Evolutionary conservation across 1,284 basidiomycete species (phyloP).

Genomic region (Ceratobasidium papillatum): DNA sequence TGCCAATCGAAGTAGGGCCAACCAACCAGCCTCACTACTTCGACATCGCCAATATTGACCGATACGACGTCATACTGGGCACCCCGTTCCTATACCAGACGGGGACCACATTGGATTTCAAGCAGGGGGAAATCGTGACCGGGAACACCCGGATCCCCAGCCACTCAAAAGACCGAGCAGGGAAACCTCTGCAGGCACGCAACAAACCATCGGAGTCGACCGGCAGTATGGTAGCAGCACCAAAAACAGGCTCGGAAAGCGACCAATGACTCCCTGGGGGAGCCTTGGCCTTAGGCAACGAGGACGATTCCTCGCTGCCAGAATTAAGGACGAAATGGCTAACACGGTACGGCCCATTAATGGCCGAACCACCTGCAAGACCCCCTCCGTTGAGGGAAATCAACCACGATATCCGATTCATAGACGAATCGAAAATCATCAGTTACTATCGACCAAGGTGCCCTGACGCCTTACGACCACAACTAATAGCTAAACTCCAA

Average conservation of each 20-base stretch:
- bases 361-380: neutral
- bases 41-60: conserved; percentile 52
- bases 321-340: neutral
- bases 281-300: too few relatives aligned
- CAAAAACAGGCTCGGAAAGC: too few relatives aligned
- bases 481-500: conserved; percentile 47
- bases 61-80: conserved; percentile 51
- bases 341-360: neutral
- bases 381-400: conserved; percentile 28
- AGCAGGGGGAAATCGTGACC: conserved; percentile 44
- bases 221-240: too few relatives aligned
- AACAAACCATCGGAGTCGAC: too few relatives aligned
- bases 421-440: conserved; percentile 3
- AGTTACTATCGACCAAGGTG: conserved; percentile 1
- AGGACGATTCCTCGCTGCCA: neutral
- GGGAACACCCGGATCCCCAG: neutral
- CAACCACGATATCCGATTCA: conserved; percentile 36
- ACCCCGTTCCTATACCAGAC: conserved; percentile 50
- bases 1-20: conserved; percentile 48
- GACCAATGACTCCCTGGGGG: too few relatives aligned
- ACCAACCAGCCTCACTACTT: conserved; percentile 44
- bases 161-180: neutral
- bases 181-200: neutral
- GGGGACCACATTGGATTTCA: neutral
- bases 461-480: conserved; percentile 16